These are phyloP conservation scores for Candida broadrunensis DNA, from an alignment of 805 yeast species.

Conservation along the genomic window DNA sequence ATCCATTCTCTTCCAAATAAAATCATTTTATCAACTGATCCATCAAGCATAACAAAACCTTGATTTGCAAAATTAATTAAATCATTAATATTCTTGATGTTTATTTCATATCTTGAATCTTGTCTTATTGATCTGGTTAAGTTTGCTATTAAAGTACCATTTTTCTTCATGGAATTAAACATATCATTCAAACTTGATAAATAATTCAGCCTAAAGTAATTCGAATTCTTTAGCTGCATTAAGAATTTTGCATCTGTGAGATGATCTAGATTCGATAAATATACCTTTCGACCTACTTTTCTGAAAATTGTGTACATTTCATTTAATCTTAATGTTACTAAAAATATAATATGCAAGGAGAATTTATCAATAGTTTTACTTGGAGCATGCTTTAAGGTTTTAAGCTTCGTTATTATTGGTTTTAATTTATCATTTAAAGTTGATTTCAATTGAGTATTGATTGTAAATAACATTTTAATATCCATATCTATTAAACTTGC, in stretches of 20 bases:
- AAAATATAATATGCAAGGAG: slow-evolving; percentile 47
- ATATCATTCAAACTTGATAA: slow-evolving; percentile 18
- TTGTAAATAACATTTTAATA: slow-evolving; percentile 25
- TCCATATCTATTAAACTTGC: slow-evolving; percentile 40
- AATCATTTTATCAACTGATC: slow-evolving; percentile 27
- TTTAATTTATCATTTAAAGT: slow-evolving; percentile 22
- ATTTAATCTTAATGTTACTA: slow-evolving; percentile 44
- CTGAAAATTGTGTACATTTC: slow-evolving; percentile 48
- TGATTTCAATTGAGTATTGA: slow-evolving; percentile 21
- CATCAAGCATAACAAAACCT: slow-evolving; percentile 27
- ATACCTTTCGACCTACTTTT: slow-evolving; percentile 46
- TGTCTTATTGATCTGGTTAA: slow-evolving; percentile 45
- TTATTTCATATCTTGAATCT: slow-evolving; percentile 31
- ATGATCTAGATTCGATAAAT: slow-evolving; percentile 40
- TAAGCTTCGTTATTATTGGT: slow-evolving; percentile 14
- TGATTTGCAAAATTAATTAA: slow-evolving; percentile 42
- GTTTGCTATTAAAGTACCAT: slow-evolving; percentile 46
- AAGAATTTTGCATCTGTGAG: slow-evolving; percentile 41
- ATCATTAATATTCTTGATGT: slow-evolving; percentile 35
- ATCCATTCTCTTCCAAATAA: slow-evolving; percentile 44
- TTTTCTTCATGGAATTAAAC: slow-evolving; percentile 45
- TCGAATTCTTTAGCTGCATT: slow-evolving; percentile 21
- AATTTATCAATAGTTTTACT: slow-evolving; percentile 10
- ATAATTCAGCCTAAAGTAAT: slow-evolving; percentile 21
- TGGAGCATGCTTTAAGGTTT: slow-evolving; percentile 11